Evolutionary conservation across 371 early-diverging fungal species (phyloP).

Genomic region (Mortierella sp.): DNA sequence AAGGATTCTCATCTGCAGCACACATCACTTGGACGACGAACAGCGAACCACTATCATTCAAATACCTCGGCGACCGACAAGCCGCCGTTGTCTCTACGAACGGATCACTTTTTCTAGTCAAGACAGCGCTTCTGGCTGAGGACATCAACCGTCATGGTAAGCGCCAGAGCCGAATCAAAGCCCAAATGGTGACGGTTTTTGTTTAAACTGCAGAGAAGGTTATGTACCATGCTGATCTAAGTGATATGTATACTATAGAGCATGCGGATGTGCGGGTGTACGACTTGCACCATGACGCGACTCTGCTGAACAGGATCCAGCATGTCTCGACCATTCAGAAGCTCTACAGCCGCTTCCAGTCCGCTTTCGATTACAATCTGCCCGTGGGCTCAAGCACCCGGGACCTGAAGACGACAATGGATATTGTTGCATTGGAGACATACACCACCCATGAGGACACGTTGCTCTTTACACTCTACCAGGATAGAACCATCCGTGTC

Average conservation of each 20-base stretch:
- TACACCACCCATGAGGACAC: constrained; percentile 35
- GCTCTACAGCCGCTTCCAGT: constrained; percentile 23
- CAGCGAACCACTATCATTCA: constrained; percentile 23
- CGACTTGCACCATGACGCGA: constrained; percentile 29
- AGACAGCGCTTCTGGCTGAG: constrained; percentile 27
- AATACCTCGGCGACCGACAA: constrained; percentile 35
- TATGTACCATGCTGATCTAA: too few species aligned
- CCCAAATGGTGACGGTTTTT: too few species aligned
- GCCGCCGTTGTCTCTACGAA: constrained; percentile 25
- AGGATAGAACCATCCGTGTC: constrained; percentile 40
- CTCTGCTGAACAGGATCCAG: constrained; percentile 19
- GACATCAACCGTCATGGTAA: constrained; percentile 40
- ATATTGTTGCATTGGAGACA: constrained; percentile 34
- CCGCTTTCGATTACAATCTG: constrained; percentile 14
- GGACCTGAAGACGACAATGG: constrained; percentile 14
- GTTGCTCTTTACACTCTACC: constrained; percentile 33
- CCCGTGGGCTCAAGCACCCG: constrained; percentile 12
- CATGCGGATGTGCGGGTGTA: constrained; percentile 35
- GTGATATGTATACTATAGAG: constrained; percentile 8
- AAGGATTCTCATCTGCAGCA: constrained; percentile 22
- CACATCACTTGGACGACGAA: constrained; percentile 27
- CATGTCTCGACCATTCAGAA: constrained; percentile 29
- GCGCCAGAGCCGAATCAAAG: not conserved
- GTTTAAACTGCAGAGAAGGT: too few species aligned
- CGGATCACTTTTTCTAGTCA: constrained; percentile 30